These are phyloP conservation scores for Scenedesmus sp. DNA, from an alignment of 163 green algal genomes.

Conservation along the genomic window DNA sequence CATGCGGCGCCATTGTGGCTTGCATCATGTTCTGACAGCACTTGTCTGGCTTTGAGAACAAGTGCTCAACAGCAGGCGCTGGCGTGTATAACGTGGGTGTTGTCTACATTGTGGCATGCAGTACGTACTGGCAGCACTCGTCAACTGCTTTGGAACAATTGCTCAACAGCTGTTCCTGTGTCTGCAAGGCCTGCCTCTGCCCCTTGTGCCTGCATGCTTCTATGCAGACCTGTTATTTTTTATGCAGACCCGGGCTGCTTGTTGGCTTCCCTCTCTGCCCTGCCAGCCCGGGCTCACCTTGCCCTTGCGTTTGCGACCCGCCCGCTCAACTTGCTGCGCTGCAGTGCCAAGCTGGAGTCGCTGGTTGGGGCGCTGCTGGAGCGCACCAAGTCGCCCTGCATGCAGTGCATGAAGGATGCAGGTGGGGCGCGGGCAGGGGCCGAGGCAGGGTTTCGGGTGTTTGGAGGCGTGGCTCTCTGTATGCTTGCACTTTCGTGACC, in stretches of 20 bases:
- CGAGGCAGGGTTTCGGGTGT: background rate
- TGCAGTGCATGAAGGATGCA: constrained; percentile 96
- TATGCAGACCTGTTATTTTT: background rate
- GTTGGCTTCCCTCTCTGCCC: background rate
- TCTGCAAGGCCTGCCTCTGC: too few species aligned
- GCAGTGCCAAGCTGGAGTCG: constrained; percentile 82
- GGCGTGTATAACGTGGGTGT: too few species aligned
- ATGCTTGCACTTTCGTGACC: too few species aligned
- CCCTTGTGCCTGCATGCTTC: background rate
- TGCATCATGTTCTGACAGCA: too few species aligned
- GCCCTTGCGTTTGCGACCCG: background rate
- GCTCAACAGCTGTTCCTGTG: too few species aligned
- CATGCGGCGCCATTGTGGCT: too few species aligned
- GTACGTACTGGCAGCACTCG: too few species aligned
- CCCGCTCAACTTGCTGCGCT: constrained; percentile 11
- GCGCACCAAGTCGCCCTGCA: constrained; percentile 94
- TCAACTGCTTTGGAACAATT: too few species aligned
- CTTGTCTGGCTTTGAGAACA: too few species aligned
- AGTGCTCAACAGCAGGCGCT: too few species aligned
- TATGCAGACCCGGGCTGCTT: background rate
- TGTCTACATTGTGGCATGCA: too few species aligned
- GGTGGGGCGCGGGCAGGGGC: constrained; percentile 45
- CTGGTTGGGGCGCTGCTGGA: constrained; percentile 90
- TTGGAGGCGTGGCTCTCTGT: too few species aligned
- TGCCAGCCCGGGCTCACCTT: background rate